Conservation (phyloP, 306 rosid genomes). For the Carpinus fangiana region DNA sequence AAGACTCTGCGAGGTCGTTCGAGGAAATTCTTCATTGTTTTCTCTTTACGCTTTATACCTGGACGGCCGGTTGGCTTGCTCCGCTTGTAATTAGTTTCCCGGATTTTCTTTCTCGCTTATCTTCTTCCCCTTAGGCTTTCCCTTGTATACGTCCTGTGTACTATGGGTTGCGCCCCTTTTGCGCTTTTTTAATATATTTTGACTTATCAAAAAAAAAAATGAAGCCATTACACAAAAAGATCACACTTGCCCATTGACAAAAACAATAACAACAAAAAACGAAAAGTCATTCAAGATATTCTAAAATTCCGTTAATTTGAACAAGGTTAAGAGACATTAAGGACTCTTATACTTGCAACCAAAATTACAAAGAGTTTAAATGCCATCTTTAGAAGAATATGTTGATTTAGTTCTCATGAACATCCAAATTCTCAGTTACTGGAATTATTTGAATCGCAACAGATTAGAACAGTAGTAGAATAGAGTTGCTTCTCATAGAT, state of each 20-base stretch:
- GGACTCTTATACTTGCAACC: neutral
- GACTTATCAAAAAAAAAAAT: too few species aligned
- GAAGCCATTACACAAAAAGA: neutral
- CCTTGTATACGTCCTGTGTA: too few species aligned
- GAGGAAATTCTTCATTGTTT: too few species aligned
- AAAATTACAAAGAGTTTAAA: neutral
- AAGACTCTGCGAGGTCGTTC: too few species aligned
- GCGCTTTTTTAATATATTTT: too few species aligned
- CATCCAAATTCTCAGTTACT: neutral
- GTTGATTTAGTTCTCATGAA: neutral
- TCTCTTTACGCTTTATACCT: too few species aligned
- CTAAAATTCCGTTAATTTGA: neutral
- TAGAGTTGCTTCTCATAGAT: too few species aligned
- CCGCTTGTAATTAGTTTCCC: too few species aligned
- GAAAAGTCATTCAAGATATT: neutral
- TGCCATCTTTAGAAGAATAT: neutral
- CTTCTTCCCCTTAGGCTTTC: too few species aligned
- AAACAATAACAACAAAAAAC: neutral
- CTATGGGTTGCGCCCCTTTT: too few species aligned
- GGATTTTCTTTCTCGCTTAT: too few species aligned
- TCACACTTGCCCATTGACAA: neutral
- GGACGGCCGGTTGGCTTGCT: too few species aligned
- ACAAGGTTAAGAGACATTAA: neutral
- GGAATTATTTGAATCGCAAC: neutral
- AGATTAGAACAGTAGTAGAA: neutral